phyloP scores from a whole-genome alignment of 169 alveolate species.

The Plasmodium falciparum region DNA sequence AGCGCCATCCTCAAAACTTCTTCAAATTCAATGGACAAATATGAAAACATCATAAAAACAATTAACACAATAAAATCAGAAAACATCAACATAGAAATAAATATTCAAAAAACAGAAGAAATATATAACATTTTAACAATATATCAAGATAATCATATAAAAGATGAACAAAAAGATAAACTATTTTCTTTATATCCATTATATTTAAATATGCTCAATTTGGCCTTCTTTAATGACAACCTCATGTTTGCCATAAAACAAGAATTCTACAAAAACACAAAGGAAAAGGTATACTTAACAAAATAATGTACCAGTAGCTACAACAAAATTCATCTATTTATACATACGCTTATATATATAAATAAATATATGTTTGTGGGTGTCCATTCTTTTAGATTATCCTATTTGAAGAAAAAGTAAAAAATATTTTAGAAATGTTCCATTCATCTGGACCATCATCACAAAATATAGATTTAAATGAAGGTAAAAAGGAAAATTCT shows the following conservation, averaged over 20 bases:
- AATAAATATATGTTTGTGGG: neutral
- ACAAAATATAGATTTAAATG: constrained; percentile 65
- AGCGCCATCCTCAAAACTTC: constrained; percentile 51
- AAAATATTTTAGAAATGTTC: constrained; percentile 58
- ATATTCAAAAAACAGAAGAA: constrained; percentile 74
- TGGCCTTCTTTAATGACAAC: constrained; percentile 68
- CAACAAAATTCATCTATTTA: neutral
- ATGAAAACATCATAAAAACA: constrained; percentile 73
- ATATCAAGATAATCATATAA: constrained; percentile 56
- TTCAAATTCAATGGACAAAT: constrained; percentile 69
- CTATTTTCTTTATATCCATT: constrained; percentile 36
- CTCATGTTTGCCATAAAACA: constrained; percentile 70
- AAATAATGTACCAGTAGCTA: neutral
- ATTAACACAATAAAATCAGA: constrained; percentile 70
- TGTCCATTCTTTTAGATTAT: constrained; percentile 17
- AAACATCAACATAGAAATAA: constrained; percentile 69
- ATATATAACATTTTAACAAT: constrained; percentile 62
- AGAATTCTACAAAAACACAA: constrained; percentile 69
- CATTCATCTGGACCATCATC: constrained; percentile 55
- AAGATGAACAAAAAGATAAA: constrained; percentile 65
- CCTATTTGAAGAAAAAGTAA: constrained; percentile 63
- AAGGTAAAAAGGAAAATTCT: constrained; percentile 36
- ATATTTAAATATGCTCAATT: constrained; percentile 62
- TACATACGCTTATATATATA: too few relatives aligned
- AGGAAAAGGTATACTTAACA: constrained; percentile 46